Conservation (phyloP, 108 stramenopile species). For the Nannochloropsis oceanica region DNA sequence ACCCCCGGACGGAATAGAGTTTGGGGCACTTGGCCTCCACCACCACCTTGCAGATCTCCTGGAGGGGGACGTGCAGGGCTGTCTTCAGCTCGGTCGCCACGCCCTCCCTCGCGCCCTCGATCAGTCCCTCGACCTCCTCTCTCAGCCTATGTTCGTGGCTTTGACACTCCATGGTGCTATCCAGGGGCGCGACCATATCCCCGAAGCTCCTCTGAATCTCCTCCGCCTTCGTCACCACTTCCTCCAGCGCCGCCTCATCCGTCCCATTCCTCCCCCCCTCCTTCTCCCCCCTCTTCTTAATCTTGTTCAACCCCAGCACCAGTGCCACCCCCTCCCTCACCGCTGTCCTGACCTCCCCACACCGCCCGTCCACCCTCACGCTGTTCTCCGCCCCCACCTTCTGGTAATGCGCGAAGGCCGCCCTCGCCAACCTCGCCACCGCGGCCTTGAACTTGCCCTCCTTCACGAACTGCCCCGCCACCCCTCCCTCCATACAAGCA, state of each 20-base stretch:
- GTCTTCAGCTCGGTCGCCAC: neutral
- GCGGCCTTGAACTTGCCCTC: neutral
- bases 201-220: neutral
- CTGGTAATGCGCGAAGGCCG: neutral
- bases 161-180: neutral
- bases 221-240: neutral
- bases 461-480: neutral
- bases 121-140: neutral
- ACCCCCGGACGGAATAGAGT: neutral
- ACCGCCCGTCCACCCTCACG: neutral
- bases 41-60: neutral
- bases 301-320: neutral
- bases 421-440: neutral
- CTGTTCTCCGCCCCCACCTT: neutral
- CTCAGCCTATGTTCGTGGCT: neutral
- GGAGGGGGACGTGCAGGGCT: neutral
- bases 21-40: neutral
- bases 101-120: neutral
- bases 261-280: neutral
- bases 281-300: neutral
- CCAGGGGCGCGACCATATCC: neutral
- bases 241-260: neutral
- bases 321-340: neutral
- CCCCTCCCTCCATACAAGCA: neutral
- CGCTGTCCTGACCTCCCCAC: neutral